Evolutionary conservation across 176 grass and related monocot genomes (phyloP).

Genomic region (Carex littledalei): DNA sequence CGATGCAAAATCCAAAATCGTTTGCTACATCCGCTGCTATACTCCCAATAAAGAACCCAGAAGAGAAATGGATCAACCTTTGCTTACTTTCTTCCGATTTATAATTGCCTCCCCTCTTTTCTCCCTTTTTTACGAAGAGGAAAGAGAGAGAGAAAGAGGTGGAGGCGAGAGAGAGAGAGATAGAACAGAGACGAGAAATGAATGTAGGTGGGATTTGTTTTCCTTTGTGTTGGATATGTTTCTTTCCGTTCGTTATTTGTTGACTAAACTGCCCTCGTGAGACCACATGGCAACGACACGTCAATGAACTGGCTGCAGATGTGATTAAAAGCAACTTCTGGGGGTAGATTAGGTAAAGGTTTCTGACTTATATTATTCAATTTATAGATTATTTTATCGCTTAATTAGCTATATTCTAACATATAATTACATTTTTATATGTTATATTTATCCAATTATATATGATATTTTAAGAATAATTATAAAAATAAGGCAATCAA

Average conservation of each 20-base stretch:
- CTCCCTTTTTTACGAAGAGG: slow-evolving; percentile 29
- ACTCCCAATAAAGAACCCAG: neutral
- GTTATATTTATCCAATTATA: too few relatives aligned
- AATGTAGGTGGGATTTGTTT: slow-evolving; percentile 26
- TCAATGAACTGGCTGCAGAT: neutral
- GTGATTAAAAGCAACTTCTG: neutral
- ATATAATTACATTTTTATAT: neutral
- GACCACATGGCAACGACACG: neutral
- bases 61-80: neutral
- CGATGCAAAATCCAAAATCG: neutral
- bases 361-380: neutral
- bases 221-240: slow-evolving; percentile 39
- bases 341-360: neutral
- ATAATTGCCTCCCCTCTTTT: slow-evolving; percentile 21
- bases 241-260: slow-evolving; percentile 8
- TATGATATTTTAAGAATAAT: neutral
- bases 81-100: neutral
- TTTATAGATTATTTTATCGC: neutral
- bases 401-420: neutral
- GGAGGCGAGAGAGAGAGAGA: neutral
- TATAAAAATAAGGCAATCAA: neutral
- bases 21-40: neutral
- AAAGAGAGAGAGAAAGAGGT: slow-evolving; percentile 27
- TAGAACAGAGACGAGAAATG: neutral
- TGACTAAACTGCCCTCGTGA: slow-evolving; percentile 55